A percentile compares a stretch with the other conserved stretches of the same genome.
These are phyloP conservation scores for Quercus alba DNA, from an alignment of 306 rosid genomes.

Conservation along the genomic window DNA sequence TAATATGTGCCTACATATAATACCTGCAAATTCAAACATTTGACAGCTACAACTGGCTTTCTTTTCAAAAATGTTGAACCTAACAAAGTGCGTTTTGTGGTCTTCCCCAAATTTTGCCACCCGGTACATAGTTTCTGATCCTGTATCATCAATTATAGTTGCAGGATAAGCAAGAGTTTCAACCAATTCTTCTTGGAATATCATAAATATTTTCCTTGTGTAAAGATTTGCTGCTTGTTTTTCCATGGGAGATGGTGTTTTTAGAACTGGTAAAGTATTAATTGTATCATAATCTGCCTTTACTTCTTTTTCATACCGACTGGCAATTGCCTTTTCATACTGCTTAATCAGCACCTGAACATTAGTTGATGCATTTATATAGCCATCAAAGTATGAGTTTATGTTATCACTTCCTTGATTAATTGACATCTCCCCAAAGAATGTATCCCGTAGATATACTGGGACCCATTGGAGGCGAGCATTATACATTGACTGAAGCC, in stretches of 20 bases:
- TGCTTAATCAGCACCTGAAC: constrained; percentile 69
- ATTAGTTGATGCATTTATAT: constrained; percentile 67
- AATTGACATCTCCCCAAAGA: constrained; percentile 64
- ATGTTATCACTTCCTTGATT: constrained; percentile 46
- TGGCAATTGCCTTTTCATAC: constrained; percentile 71
- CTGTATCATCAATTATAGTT: constrained; percentile 70
- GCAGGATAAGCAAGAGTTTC: constrained; percentile 92
- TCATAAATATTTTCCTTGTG: constrained; percentile 72
- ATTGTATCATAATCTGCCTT: constrained; percentile 36
- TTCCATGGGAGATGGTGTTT: constrained; percentile 54
- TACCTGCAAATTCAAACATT: constrained; percentile 39
- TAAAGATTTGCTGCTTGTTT: constrained; percentile 83
- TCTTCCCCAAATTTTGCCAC: constrained; percentile 41
- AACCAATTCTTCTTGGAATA: constrained; percentile 87
- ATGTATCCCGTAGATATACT: constrained; percentile 63
- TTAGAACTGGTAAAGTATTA: constrained; percentile 22
- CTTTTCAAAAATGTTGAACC: constrained; percentile 31
- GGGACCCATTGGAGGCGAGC: constrained; percentile 81
- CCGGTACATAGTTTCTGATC: constrained; percentile 37
- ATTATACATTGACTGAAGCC: constrained; percentile 75
- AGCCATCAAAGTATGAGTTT: constrained; percentile 72
- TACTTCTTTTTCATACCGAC: constrained; percentile 67
- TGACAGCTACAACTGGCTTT: constrained; percentile 40
- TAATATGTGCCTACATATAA: constrained; percentile 38
- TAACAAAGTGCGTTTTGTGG: constrained; percentile 24